phyloP scores from a whole-genome alignment of 495 filamentous ascomycete species.

The Bathelium albidoporum region DNA sequence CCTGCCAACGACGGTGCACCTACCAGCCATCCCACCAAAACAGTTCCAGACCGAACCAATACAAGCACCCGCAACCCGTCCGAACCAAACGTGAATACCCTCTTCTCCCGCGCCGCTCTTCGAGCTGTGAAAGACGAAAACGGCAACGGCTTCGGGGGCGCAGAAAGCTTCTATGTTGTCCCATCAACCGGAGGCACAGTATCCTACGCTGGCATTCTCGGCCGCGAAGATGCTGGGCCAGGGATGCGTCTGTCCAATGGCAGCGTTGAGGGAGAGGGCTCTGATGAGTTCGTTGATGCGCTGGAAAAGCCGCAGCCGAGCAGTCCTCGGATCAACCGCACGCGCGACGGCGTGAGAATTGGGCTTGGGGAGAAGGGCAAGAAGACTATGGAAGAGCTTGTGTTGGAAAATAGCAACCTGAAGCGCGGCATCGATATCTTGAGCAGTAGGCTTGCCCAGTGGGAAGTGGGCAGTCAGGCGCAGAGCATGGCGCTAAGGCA shows the following conservation, averaged over 20 bases:
- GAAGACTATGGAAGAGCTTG: slow-evolving; percentile 68
- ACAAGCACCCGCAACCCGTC: slow-evolving; percentile 20
- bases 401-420: slow-evolving; percentile 67
- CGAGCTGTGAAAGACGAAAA: slow-evolving; percentile 50
- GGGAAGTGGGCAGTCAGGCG: slow-evolving; percentile 80
- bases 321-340: slow-evolving; percentile 20
- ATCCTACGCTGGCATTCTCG: slow-evolving; percentile 78
- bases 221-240: slow-evolving; percentile 42
- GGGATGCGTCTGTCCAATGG: slow-evolving; percentile 26
- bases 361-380: slow-evolving; percentile 23
- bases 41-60: slow-evolving; percentile 29
- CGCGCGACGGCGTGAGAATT: not conserved
- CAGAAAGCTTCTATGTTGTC: slow-evolving; percentile 91
- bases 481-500: slow-evolving; percentile 68
- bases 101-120: slow-evolving; percentile 74
- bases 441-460: slow-evolving; percentile 68
- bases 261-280: slow-evolving; percentile 38
- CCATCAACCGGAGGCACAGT: slow-evolving; percentile 80
- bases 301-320: slow-evolving; percentile 47
- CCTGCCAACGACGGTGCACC: slow-evolving; percentile 3
- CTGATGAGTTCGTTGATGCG: slow-evolving; percentile 81
- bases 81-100: slow-evolving; percentile 63
- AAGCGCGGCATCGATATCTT: slow-evolving; percentile 66
- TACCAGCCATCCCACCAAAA: slow-evolving; percentile 18
- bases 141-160: slow-evolving; percentile 38